Base-by-base conservation (phyloP, 2,329 filamentous ascomycete genomes). In the Rhinocladiella similis region DNA sequence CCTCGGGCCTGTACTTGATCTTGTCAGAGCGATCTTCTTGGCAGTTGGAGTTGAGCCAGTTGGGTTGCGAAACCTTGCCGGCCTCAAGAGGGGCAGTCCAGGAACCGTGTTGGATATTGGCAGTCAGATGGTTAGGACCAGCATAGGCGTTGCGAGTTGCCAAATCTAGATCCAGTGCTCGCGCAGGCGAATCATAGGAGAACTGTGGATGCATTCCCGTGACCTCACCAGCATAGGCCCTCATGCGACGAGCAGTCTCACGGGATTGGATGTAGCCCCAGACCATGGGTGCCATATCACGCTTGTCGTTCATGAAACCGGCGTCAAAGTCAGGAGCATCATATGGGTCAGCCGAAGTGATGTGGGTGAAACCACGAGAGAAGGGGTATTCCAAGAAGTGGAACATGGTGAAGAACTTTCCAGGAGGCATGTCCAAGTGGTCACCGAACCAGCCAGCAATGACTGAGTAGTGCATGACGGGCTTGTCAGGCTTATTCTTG, bases 391-490 rank as follows among this genome's bases (percentile, higher is more conserved):
- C 71, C 66, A 90, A 72, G 81, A 90, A 91, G 71, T 90, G 86
- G 80, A 90, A 90, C 87, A 91, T 91, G 67, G 84, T 88, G 76
- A 91, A 90, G 80, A 90, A 91, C 62, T 91, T 90, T 63, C 88
- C 88, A 1, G 86, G 82, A 0, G 88, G 87, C 81, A 88, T 86
- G 48, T 74, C 69, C 72, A 82, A 80, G 66, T 82, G 76, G 69
- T 78, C 73, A 61, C 70, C 73, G 56, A 76, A 76, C 69, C 70
- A 76, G 35, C 86, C 86, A 14, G 87, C 77, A 67, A 92, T 91
- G 53, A 91, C 83, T 1, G 82, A 87, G 74, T 92, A 92, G 69
- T 92, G 89, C 89, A 92, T 92, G 42, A 92, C 88, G 0, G 89
- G 89, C 79, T 92, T 92, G 73, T 92, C 88, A 1, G 88, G 88